A percentile compares a stretch with the other conserved stretches of the same genome.
Conservation (phyloP, 2,329 filamentous ascomycete genomes). For the Teratosphaeria destructans region DNA sequence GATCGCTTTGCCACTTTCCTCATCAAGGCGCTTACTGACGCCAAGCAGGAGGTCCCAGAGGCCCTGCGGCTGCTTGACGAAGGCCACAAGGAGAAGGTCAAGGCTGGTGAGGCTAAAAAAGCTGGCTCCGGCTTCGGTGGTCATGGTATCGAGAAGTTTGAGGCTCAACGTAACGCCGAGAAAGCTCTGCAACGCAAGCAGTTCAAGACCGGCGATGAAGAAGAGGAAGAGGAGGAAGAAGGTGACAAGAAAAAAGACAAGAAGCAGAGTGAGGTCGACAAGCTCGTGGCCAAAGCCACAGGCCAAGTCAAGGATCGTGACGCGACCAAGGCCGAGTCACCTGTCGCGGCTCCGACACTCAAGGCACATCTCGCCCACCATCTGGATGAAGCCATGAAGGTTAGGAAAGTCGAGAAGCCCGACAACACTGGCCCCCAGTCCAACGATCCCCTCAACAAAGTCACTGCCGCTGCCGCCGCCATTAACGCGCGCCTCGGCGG, state of each 20-base stretch:
- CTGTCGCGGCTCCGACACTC: conserved; percentile 12
- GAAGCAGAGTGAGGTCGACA: conserved; percentile 36
- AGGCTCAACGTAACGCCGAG: conserved; percentile 80
- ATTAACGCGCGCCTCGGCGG: conserved; percentile 87
- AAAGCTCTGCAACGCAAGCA: conserved; percentile 78
- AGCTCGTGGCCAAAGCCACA: conserved; percentile 50
- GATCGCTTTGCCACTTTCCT: conserved; percentile 84
- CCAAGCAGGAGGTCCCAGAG: conserved; percentile 72
- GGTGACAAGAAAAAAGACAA: conserved; percentile 39
- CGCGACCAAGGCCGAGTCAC: conserved; percentile 9
- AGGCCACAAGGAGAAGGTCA: conserved; percentile 79
- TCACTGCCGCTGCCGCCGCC: conserved; percentile 77
- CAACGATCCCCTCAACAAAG: conserved; percentile 30
- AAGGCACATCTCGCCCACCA: conserved; percentile 27
- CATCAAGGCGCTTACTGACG: conserved; percentile 84
- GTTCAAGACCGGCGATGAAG: conserved; percentile 79
- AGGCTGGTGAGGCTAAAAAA: conserved; percentile 81
- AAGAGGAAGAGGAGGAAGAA: conserved; percentile 57
- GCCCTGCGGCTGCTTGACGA: conserved; percentile 50
- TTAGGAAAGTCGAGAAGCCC: conserved; percentile 55
- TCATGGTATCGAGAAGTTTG: conserved; percentile 83
- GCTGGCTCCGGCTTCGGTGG: conserved; percentile 80
- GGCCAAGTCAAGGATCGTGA: conserved; percentile 32
- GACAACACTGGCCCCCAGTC: conserved; percentile 30
- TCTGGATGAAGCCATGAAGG: conserved; percentile 59